Evolutionary conservation across 345 rosid species (phyloP).

Genomic region (Luvunga scandens): DNA sequence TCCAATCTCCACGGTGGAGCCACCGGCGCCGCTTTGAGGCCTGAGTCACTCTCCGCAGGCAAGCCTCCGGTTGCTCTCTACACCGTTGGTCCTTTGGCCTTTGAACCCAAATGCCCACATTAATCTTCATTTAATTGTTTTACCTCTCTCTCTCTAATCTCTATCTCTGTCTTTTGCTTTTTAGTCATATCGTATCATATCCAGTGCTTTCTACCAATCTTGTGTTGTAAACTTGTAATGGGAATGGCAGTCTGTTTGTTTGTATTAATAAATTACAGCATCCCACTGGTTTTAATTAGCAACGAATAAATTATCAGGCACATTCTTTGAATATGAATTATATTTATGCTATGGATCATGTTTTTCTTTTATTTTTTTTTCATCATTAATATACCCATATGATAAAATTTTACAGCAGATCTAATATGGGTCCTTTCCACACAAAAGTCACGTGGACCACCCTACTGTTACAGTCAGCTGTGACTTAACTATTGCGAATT

Average conservation of each 20-base stretch:
- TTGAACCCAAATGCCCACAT: constrained; percentile 60
- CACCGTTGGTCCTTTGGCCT: constrained; percentile 81
- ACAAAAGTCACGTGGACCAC: too few species aligned
- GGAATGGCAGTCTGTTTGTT: neutral
- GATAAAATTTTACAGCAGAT: too few species aligned
- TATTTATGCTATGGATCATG: neutral
- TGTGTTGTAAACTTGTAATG: too few species aligned
- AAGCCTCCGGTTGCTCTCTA: constrained; percentile 46
- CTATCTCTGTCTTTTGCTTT: too few species aligned
- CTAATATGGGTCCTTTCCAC: too few species aligned
- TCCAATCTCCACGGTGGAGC: constrained; percentile 55
- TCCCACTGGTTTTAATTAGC: neutral
- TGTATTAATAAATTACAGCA: constrained; percentile 1
- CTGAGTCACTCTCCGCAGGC: constrained; percentile 30
- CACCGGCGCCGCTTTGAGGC: constrained; percentile 51
- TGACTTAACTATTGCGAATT: too few species aligned
- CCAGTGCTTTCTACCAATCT: too few species aligned
- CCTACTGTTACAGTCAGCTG: too few species aligned
- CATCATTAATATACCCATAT: neutral
- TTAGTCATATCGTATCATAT: too few species aligned
- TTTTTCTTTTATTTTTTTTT: neutral
- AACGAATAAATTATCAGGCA: neutral
- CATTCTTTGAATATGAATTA: too few species aligned
- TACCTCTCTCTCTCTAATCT: too few species aligned
- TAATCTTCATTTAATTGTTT: constrained; percentile 4